A percentile compares a stretch with the other conserved stretches of the same genome.
Conservation (phyloP, 345 rosid species). For the Salix suchowensis region DNA sequence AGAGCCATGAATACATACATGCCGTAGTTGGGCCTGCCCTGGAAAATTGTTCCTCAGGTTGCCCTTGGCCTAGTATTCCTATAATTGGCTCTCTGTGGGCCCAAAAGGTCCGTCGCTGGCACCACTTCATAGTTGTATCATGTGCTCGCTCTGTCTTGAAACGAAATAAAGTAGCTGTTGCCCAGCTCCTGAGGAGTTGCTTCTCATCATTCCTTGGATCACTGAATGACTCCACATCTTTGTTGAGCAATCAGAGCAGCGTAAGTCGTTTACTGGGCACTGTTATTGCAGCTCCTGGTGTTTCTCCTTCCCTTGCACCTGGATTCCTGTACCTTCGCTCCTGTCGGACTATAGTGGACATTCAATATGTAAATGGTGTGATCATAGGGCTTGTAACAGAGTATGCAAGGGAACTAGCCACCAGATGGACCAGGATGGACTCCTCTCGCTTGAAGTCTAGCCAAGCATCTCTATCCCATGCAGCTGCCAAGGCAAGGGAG, state of each 20-base stretch:
- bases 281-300: constrained; percentile 23
- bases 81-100: constrained; percentile 63
- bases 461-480: constrained; percentile 41
- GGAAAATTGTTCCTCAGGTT: constrained; percentile 52
- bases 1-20: constrained; percentile 44
- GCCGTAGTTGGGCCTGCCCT: constrained; percentile 62
- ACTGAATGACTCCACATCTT: constrained; percentile 18
- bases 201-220: constrained; percentile 52
- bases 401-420: constrained; percentile 39
- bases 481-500: constrained; percentile 43
- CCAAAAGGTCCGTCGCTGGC: constrained; percentile 66
- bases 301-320: constrained; percentile 37
- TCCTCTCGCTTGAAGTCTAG: constrained; percentile 37
- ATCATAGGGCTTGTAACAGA: constrained; percentile 49
- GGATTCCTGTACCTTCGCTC: constrained; percentile 60
- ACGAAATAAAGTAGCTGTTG: constrained; percentile 46
- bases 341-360: constrained; percentile 40
- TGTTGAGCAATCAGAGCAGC: constrained; percentile 33
- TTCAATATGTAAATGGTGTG: constrained; percentile 32
- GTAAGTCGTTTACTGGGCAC: constrained; percentile 47
- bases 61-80: constrained; percentile 49
- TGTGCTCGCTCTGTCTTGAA: constrained; percentile 51
- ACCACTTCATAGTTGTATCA: constrained; percentile 48
- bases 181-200: constrained; percentile 57
- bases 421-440: constrained; percentile 21